Conservation (phyloP, 768 basidiomycete species). For the Mycena metata region DNA sequence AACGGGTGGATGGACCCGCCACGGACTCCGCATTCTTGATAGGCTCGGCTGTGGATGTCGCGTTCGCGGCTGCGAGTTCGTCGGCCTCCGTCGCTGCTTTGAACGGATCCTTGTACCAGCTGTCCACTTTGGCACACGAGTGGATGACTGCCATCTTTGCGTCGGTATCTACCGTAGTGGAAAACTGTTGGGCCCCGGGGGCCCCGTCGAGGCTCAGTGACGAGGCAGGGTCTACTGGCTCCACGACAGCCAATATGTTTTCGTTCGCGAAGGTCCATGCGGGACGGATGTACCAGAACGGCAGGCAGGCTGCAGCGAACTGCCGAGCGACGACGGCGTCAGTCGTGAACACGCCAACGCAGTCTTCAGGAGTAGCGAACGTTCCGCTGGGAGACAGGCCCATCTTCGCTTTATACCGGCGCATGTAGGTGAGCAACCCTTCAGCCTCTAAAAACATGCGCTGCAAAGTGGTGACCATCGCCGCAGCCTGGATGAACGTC, state of each 20-base stretch:
- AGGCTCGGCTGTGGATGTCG: too few species aligned
- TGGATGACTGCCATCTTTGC: neutral
- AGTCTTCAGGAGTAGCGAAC: neutral
- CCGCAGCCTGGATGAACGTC: neutral
- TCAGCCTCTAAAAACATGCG: slow-evolving; percentile 30
- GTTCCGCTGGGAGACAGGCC: neutral
- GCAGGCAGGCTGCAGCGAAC: slow-evolving; percentile 35
- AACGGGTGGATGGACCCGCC: too few species aligned
- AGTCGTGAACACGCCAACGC: slow-evolving; percentile 37
- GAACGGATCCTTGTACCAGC: slow-evolving; percentile 17
- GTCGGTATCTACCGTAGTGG: neutral
- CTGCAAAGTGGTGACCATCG: slow-evolving; percentile 32
- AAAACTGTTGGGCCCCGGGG: neutral
- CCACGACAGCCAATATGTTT: neutral
- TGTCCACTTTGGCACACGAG: neutral
- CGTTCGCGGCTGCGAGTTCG: too few species aligned
- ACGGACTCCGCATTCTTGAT: neutral
- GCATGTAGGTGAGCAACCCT: slow-evolving; percentile 30
- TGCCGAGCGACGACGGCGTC: slow-evolving; percentile 24
- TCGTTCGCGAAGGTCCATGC: neutral
- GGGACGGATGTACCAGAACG: slow-evolving; percentile 40
- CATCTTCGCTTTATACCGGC: slow-evolving; percentile 28
- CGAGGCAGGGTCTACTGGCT: neutral
- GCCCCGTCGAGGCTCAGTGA: neutral
- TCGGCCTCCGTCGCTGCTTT: neutral